These are phyloP conservation scores for Prunus mira DNA, from an alignment of 306 rosid species.

Conservation along the genomic window DNA sequence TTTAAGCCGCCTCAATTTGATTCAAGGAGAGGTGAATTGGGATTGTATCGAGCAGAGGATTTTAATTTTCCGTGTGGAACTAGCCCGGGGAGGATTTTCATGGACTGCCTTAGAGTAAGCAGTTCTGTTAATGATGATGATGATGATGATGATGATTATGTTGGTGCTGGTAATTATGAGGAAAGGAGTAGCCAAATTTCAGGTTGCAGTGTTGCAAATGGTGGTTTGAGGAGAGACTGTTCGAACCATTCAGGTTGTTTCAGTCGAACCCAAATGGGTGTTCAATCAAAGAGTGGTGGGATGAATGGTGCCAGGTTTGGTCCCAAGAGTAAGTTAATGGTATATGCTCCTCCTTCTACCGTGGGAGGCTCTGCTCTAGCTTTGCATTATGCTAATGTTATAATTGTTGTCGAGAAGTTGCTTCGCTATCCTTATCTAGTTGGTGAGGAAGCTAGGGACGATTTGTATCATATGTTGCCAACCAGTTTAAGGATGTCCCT, in stretches of 20 bases:
- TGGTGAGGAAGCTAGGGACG: slow-evolving; percentile 89
- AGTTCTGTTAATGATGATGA: slow-evolving; percentile 61
- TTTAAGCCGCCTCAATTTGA: slow-evolving; percentile 44
- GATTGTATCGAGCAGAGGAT: slow-evolving; percentile 59
- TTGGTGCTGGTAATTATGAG: slow-evolving; percentile 31
- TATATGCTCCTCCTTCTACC: slow-evolving; percentile 74
- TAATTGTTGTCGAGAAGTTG: slow-evolving; percentile 79
- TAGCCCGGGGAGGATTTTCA: slow-evolving; percentile 85
- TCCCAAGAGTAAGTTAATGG: slow-evolving; percentile 51
- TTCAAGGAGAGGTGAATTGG: slow-evolving; percentile 52
- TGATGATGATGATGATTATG: slow-evolving; percentile 25
- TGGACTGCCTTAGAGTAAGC: slow-evolving; percentile 88
- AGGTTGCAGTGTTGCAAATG: slow-evolving; percentile 23
- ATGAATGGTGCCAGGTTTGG: slow-evolving; percentile 48
- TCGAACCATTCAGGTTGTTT: slow-evolving; percentile 36
- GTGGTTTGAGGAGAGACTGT: slow-evolving; percentile 46
- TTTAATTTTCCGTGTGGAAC: slow-evolving; percentile 78
- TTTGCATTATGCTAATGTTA: slow-evolving; percentile 90
- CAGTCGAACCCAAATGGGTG: slow-evolving; percentile 35
- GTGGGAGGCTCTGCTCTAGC: slow-evolving; percentile 92
- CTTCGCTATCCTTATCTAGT: slow-evolving; percentile 86
- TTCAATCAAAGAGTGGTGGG: slow-evolving; percentile 30
- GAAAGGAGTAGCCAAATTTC: slow-evolving; percentile 48
- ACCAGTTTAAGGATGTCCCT: slow-evolving; percentile 71
- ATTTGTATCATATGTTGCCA: slow-evolving; percentile 89